Evolutionary conservation across 1,139 yeast species (phyloP), one percentile per base, ranked within the genome.

Genomic region (Hansenula lynferdii): DNA sequence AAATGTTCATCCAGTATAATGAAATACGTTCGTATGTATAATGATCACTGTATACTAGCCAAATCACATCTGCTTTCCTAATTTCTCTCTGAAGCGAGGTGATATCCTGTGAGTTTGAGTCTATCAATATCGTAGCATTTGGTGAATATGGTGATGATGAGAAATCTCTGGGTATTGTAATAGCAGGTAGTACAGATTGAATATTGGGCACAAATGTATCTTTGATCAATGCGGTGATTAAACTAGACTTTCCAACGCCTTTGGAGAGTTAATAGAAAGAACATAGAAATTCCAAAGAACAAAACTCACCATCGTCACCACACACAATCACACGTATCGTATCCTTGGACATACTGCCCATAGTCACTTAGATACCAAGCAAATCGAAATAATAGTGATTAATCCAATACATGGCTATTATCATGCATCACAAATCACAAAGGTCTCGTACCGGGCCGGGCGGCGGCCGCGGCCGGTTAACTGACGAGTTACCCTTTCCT

Each of bases 1-100:
- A 83, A 67, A 83, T 75, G 33, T 95, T 95, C 76, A 92, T 82
- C 98, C 98, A 92, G 58, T 89, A 90, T 26, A 90, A 67, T 3
- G 95, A 80, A 10, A 92, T 77, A 39, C 97, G 70, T 57, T 92
- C 97, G 56, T 90, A 92, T 0, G 97, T 87, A 54, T 89, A 94
- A 56, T 89, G 96, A 53, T 90, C 97, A 1, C 94, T 76, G 57
- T 89, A 92, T 0, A 92, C 90, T 21, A 92, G 69, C 92, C 97
- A 85, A 9, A 92, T 85, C 11, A 89, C 97, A 60, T 86, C 92
- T 0, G 97, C 95, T 35, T 77, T 70, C 40, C 95, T 75, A 47
- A 92, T 72, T 58, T 89, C 96, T 35, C 73, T 70, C 43, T 85
- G 87, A 9, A 92, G 64, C 1, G 64, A 58, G 0, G 65, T 64